phyloP scores from a whole-genome alignment of 2,329 filamentous ascomycete species.

The Zymoseptoria crescenta region DNA sequence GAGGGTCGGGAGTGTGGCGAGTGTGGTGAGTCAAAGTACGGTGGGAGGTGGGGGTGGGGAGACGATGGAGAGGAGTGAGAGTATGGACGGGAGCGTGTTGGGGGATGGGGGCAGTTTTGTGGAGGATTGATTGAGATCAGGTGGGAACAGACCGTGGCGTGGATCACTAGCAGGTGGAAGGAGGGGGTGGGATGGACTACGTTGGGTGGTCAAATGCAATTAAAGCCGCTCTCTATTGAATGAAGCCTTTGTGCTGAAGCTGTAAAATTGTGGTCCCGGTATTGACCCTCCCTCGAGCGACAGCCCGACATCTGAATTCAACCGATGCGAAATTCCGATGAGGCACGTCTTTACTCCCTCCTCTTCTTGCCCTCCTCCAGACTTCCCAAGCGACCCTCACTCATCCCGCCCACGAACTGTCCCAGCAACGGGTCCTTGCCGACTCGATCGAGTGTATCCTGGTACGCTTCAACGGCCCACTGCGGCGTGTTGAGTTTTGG shows the following conservation, averaged over 20 bases:
- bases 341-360: conserved; percentile 71
- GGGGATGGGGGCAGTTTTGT: conserved; percentile 22
- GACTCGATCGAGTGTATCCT: conserved; percentile 76
- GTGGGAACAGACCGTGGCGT: neutral
- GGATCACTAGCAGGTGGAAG: no score
- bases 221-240: neutral
- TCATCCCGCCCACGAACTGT: conserved; percentile 64
- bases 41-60: conserved; percentile 6
- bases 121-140: conserved; percentile 19
- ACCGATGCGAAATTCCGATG: no score
- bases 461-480: conserved; percentile 79
- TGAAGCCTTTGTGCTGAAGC: neutral
- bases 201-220: neutral
- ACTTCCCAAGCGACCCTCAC: conserved; percentile 71
- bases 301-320: no score
- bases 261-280: neutral
- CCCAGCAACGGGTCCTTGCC: conserved; percentile 77
- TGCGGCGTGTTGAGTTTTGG: conserved; percentile 87
- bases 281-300: no score
- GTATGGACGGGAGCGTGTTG: conserved; percentile 31
- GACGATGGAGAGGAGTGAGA: conserved; percentile 28
- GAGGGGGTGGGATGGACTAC: no score
- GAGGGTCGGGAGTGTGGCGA: conserved; percentile 29
- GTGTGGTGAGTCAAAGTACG: conserved; percentile 22
- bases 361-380: conserved; percentile 98